Evolutionary conservation across 257 asterid species (phyloP), one percentile per base, ranked within the genome.

Genomic region (Salvia rosmarinus): DNA sequence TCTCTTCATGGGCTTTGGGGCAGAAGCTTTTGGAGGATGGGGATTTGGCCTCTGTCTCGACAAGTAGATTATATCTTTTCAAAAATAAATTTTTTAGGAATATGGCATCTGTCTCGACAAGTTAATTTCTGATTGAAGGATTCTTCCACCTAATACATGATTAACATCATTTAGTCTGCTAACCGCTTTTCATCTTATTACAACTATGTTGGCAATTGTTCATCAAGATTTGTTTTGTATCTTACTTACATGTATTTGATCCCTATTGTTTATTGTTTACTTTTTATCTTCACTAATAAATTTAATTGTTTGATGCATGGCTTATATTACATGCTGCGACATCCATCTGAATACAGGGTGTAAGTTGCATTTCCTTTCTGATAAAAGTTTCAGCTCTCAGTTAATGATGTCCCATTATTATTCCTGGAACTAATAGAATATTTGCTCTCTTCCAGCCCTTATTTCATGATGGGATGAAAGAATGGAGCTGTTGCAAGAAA

Each of bases 401-500:
- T 70, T 76, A 49, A 68, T 37, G 50, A 21, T 9, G n/a, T 16
- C 47, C 43, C 4, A 19, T 34, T 64, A 21, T 20, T 60, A 21
- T 34, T 28, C 39, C 12, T 50, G 50, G 56, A 49, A 69, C 67
- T 75, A 64, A 76, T 68, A 75, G 71, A 40, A 47, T 1, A 17
- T 59, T 57, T 55, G 11, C 64, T 28, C 39, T 60, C 67, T 16
- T 69, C 60, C 93, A 94, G 99, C 99, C 99, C 62, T 13, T 79
- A 70, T 94, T 94, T 78, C 99, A 91, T 37, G 96, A 94, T 75
- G 99, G 99, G 71, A 94, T 76, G 87, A 94, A 94, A 82, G 96
- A 91, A 77, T 94, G 99, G 99, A 89, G 96, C 84, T 94, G 99
- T 78, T 94, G 99, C 95, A 94, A 91, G 95, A 72, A 88, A 82